phyloP scores from a whole-genome alignment of 768 basidiomycete species.

The Stropharia rugosoannulata region DNA sequence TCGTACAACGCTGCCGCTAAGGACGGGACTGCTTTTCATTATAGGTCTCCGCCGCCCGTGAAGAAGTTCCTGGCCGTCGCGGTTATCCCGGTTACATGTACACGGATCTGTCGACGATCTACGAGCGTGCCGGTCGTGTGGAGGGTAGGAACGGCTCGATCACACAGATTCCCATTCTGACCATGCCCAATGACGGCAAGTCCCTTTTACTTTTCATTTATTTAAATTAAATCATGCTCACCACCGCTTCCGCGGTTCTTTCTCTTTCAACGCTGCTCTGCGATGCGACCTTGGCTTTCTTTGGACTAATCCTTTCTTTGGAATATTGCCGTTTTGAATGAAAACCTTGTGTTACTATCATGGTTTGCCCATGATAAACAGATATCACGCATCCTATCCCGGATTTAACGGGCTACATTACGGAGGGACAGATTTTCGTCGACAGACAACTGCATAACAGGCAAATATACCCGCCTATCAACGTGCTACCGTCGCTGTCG shows the following conservation, averaged over 20 bases:
- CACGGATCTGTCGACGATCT: slow-evolving; percentile 98
- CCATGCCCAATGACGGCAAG: slow-evolving; percentile 99
- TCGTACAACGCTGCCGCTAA: slow-evolving; percentile 15
- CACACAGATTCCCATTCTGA: slow-evolving; percentile 98
- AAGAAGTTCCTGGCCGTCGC: slow-evolving; percentile 99
- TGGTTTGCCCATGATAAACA: slow-evolving; percentile 24
- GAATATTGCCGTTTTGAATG: slow-evolving; percentile 4
- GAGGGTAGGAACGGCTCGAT: slow-evolving; percentile 98
- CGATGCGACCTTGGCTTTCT: slow-evolving; percentile 8
- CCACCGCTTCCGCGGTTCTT: slow-evolving; percentile 2
- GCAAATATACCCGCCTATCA: slow-evolving; percentile 99
- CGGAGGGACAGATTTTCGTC: slow-evolving; percentile 98
- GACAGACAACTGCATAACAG: slow-evolving; percentile 96
- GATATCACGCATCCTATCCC: slow-evolving; percentile 99
- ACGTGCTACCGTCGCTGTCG: slow-evolving; percentile 96
- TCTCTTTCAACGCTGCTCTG: slow-evolving; percentile 8
- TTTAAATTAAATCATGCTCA: slow-evolving; percentile 11
- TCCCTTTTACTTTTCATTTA: slow-evolving; percentile 8
- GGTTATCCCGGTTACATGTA: slow-evolving; percentile 99
- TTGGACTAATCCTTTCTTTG: slow-evolving; percentile 12
- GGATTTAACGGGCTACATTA: slow-evolving; percentile 98
- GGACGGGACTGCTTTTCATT: slow-evolving; percentile 14
- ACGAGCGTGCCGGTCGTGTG: slow-evolving; percentile 98
- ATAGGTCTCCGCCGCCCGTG: slow-evolving; percentile 95
- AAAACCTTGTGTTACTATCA: not conserved